Evolutionary conservation across 345 rosid genomes (phyloP), one percentile per base, ranked within the genome.

Genomic region (Brassica carinata): DNA sequence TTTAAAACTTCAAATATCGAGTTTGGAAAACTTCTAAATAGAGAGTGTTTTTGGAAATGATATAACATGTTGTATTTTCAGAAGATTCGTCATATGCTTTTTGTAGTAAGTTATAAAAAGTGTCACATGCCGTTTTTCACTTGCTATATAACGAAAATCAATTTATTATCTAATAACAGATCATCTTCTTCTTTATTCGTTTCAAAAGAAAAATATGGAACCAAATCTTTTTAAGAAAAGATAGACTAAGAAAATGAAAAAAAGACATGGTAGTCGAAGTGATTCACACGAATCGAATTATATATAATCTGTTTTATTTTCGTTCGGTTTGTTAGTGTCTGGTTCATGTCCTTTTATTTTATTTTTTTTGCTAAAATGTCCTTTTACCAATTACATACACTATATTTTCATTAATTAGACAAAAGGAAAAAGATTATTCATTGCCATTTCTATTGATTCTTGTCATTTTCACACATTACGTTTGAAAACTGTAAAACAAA

Each of bases 211-310:
- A 48, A 53, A 53, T n/a, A 53, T 53, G 58, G 8, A n/a, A 48
- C 57, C 57, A 48, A 51, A 51, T 51, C 58, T n/a, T 51, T 51
- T 51, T 0, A 51, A 48, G 18, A 51, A 51, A 5, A 53, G 19
- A 53, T 53, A n/a, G 2, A 5, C 8, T 8, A 53, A 53, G 18
- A n/a, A 66, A 67, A 68, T 45, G 78, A 79, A 73, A 73, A 73
- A 23, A 79, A 73, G 74, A 73, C 82, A 79, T 73, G 82, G 64
- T 67, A 73, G 57, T 59, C 74, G 69, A 79, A 79, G 64, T 79
- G 78, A 67, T 67, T 67, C 78, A 79, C 82, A 79, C 70, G 78
- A 79, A 79, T 67, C 74, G 2, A 79, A 73, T 73, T 67, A 63
- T n/a, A 15, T n/a, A 53, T 14, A 43, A 48, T 23, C 30, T 64